Evolutionary conservation across 345 rosid species (phyloP), one percentile per base, ranked within the genome.

Genomic region (Citrus reticulata): DNA sequence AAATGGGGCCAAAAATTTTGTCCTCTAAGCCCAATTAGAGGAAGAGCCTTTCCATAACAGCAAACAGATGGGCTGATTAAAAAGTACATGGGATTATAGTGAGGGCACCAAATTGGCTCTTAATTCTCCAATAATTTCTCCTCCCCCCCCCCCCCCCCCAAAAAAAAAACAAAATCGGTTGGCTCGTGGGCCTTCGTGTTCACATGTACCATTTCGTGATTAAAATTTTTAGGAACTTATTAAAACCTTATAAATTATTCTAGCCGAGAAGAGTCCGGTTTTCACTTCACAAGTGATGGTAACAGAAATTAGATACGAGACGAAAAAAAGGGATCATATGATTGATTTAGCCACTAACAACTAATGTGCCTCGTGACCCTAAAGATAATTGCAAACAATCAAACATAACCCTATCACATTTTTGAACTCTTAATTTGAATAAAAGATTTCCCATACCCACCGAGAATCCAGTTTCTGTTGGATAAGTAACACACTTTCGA

Each of bases 21-120:
- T 9, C 49, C 68, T 65, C 16, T 29, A 69, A 57, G 39, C 80
- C 51, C 61, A 39, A 25, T 66, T 25, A 66, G 51, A 59, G 76
- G 75, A 74, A 74, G 65, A 79, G 29, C 37, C 68, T 51, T 63
- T 68, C 70, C 81, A 75, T 66, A 59, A 61, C 40, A 17, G 51
- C 17, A 2, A 46, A 3, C 51, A 46, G 51, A 11, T 46, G 51
- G 51, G 17, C 51, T 46, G 51, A 46, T 46, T 42, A 11, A 42
- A 11, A 40, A 40, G 0, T 2, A 40, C 46, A 9, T 40, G 46
- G 46, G 46, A 40, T 40, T 9, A 9, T 40, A 40, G 9, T 9
- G 46, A 40, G 2, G 3, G 46, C 11, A 40, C 46, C 46, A 9
- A 40, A 46, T 72, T 40, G n/a, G 40, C 22, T 30, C 46, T 22